A percentile compares a stretch with the other conserved stretches of the same genome.
Evolutionary conservation across 768 basidiomycete genomes (phyloP).

Genomic region (Mycena filopes): DNA sequence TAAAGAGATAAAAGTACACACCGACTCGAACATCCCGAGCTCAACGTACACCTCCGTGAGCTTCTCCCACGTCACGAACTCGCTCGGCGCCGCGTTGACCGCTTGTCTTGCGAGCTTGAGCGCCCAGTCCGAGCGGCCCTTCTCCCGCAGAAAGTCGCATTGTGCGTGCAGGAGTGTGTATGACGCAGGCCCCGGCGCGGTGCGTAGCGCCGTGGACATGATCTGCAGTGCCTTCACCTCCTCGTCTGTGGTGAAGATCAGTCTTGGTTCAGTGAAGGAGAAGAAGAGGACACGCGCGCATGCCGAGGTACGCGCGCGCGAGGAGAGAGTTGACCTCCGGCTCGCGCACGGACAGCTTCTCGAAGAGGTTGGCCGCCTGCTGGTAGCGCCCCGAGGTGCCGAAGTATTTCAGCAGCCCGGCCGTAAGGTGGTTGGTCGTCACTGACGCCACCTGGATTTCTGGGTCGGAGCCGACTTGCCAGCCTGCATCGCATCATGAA

Average conservation of each 20-base stretch:
- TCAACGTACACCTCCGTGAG: slow-evolving; percentile 96
- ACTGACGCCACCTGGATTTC: slow-evolving; percentile 98
- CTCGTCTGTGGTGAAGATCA: slow-evolving; percentile 70
- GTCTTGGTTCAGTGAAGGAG: neutral
- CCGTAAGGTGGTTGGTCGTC: slow-evolving; percentile 95
- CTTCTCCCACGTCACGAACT: slow-evolving; percentile 99
- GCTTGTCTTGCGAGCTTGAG: slow-evolving; percentile 92
- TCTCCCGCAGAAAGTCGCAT: slow-evolving; percentile 91
- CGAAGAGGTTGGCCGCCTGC: slow-evolving; percentile 92
- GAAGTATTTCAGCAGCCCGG: slow-evolving; percentile 97
- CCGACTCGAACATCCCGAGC: slow-evolving; percentile 84
- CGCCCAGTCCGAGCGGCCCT: slow-evolving; percentile 89
- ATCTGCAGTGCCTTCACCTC: slow-evolving; percentile 99
- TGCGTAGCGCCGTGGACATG: slow-evolving; percentile 83
- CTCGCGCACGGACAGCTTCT: slow-evolving; percentile 86
- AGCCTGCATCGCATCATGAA: slow-evolving; percentile 62
- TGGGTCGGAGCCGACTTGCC: slow-evolving; percentile 98
- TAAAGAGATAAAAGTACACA: slow-evolving; percentile 39
- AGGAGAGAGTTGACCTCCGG: slow-evolving; percentile 91
- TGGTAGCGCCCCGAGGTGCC: slow-evolving; percentile 90
- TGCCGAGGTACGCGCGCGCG: slow-evolving; percentile 92
- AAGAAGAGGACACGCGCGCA: slow-evolving; percentile 74
- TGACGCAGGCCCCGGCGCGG: slow-evolving; percentile 78
- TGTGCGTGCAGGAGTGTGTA: slow-evolving; percentile 95
- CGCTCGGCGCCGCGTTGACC: slow-evolving; percentile 97